Evolutionary conservation across 352 stramenopile genomes (phyloP).

Genomic region (Stramenopiles sp.): DNA sequence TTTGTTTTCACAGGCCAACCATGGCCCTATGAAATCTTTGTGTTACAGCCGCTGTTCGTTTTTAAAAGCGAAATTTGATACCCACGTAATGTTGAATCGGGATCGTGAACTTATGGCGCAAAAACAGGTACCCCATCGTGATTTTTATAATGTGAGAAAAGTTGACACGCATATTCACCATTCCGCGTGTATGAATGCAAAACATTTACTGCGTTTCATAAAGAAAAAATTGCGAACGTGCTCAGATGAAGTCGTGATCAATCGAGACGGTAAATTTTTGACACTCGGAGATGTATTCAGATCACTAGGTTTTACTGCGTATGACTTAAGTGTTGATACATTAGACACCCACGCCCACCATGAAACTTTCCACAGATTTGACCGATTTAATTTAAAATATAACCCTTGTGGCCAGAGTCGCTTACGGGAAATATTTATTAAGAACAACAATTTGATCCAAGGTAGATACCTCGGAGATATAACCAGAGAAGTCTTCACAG

Average conservation of each 20-base stretch:
- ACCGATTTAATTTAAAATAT: slow-evolving; percentile 99
- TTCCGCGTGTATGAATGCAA: slow-evolving; percentile 84
- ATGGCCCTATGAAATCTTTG: slow-evolving; percentile 22
- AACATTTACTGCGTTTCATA: slow-evolving; percentile 67
- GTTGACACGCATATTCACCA: slow-evolving; percentile 98
- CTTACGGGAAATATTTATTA: slow-evolving; percentile 94
- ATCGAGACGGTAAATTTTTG: slow-evolving; percentile 77
- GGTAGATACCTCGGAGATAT: slow-evolving; percentile 80
- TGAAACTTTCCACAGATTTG: slow-evolving; percentile 89
- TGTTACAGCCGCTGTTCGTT: slow-evolving; percentile 62
- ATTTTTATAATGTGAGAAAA: slow-evolving; percentile 95
- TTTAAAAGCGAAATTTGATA: slow-evolving; percentile 74
- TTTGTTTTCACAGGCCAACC: neutral
- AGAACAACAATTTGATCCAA: slow-evolving; percentile 90
- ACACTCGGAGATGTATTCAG: slow-evolving; percentile 80
- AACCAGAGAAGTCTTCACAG: slow-evolving; percentile 72
- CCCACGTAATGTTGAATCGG: slow-evolving; percentile 87
- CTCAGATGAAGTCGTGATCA: slow-evolving; percentile 61
- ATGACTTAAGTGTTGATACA: slow-evolving; percentile 94
- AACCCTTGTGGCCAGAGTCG: slow-evolving; percentile 77
- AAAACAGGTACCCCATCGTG: slow-evolving; percentile 84
- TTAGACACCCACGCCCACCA: slow-evolving; percentile 98
- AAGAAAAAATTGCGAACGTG: slow-evolving; percentile 64
- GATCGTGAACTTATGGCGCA: slow-evolving; percentile 77
- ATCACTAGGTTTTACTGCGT: slow-evolving; percentile 75